Evolutionary conservation across 768 basidiomycete species (phyloP).

Genomic region (Lentinus tigrinus): DNA sequence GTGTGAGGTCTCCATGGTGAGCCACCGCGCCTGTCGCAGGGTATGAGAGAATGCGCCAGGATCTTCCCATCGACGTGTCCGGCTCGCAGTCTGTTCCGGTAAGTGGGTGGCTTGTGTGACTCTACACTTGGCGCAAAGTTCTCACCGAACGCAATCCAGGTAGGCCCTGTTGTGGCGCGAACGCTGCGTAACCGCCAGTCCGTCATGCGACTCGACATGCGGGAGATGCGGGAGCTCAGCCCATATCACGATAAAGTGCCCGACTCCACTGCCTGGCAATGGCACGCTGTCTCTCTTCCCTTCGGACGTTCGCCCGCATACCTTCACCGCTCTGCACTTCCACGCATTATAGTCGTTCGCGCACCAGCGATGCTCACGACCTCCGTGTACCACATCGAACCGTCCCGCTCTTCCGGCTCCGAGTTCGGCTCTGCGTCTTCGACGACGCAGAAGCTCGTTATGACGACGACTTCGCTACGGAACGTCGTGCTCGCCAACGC

Average conservation of each 20-base stretch:
- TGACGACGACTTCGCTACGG: slow-evolving; percentile 38
- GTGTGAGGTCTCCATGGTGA: slow-evolving; percentile 18
- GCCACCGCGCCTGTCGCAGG: background rate
- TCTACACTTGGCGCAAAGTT: background rate
- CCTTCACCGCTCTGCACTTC: background rate
- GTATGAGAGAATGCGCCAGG: background rate
- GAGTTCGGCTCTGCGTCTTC: background rate
- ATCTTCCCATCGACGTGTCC: background rate
- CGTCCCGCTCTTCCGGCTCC: background rate
- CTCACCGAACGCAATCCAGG: slow-evolving; percentile 1
- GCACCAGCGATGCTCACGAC: slow-evolving; percentile 1
- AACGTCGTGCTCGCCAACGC: slow-evolving; percentile 39
- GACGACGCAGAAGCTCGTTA: slow-evolving; percentile 27
- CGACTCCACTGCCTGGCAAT: background rate
- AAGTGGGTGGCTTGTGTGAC: background rate
- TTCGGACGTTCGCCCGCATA: background rate
- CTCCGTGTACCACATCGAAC: slow-evolving; percentile 15
- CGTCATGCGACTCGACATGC: background rate
- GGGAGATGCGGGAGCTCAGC: background rate
- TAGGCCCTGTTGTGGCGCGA: background rate
- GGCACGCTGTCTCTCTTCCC: background rate
- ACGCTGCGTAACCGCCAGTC: background rate
- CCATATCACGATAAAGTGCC: background rate
- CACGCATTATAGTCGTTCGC: background rate
- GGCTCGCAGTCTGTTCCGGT: background rate